Evolutionary conservation across 495 filamentous ascomycete genomes (phyloP).

Genomic region (Lineolata rhizophorae): DNA sequence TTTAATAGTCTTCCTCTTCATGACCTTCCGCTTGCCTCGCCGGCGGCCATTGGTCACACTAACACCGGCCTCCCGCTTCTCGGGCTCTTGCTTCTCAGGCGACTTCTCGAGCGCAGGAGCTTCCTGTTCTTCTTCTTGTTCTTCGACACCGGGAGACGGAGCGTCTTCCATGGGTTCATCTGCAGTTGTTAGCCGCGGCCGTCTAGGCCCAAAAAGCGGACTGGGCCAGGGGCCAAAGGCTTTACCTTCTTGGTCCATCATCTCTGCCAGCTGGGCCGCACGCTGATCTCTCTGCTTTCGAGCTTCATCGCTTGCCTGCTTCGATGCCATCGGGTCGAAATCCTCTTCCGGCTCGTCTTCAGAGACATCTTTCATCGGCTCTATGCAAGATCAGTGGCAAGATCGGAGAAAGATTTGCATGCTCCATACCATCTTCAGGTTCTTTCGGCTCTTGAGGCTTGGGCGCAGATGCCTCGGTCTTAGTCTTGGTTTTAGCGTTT

Average conservation of each 20-base stretch:
- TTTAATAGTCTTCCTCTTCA: constrained; percentile 73
- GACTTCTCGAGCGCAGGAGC: constrained; percentile 24
- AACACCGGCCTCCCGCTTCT: constrained; percentile 11
- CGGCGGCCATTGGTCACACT: constrained; percentile 40
- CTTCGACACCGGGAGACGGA: constrained; percentile 2
- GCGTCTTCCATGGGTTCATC: constrained; percentile 19
- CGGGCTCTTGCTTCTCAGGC: constrained; percentile 15
- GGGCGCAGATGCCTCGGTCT: constrained; percentile 15
- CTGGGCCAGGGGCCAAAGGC: constrained; percentile 6
- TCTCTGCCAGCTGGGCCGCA: constrained; percentile 47
- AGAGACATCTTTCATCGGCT: constrained; percentile 34
- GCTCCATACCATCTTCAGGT: constrained; percentile 31
- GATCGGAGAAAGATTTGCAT: background rate
- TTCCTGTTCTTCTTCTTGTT: constrained; percentile 17
- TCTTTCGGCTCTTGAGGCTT: constrained; percentile 3
- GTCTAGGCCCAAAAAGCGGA: constrained; percentile 1
- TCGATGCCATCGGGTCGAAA: constrained; percentile 3
- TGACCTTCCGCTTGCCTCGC: constrained; percentile 60
- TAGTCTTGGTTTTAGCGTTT: constrained; percentile 39
- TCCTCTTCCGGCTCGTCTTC: constrained; percentile 43
- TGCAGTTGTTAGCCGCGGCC: constrained; percentile 1
- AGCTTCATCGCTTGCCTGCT: constrained; percentile 17
- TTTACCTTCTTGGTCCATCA: constrained; percentile 73
- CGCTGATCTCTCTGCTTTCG: constrained; percentile 43
- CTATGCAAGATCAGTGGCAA: constrained; percentile 14